Percentiles rank a stretch among this genome's conserved stretches.
Evolutionary conservation across 1,284 basidiomycete genomes (phyloP).

Genomic region (Mixia osmundae): DNA sequence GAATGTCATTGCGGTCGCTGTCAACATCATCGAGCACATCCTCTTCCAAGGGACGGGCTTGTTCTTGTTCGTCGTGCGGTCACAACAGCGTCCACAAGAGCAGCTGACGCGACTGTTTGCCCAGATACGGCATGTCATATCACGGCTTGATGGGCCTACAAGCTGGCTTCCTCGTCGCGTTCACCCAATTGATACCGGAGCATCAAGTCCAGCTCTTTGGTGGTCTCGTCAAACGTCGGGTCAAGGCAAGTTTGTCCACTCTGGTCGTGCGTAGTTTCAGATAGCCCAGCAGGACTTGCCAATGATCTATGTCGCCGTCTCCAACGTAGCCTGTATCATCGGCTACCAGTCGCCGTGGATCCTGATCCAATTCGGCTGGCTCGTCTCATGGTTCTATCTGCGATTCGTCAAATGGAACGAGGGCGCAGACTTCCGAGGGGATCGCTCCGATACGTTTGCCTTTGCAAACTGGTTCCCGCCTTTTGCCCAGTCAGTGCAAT

Average conservation of each 20-base stretch:
- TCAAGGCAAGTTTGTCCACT: slow-evolving; percentile 40
- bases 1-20: slow-evolving; percentile 61
- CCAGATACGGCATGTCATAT: slow-evolving; percentile 63
- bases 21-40: slow-evolving; percentile 57
- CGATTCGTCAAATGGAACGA: slow-evolving; percentile 84
- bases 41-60: slow-evolving; percentile 38
- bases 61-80: slow-evolving; percentile 37
- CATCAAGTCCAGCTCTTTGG: slow-evolving; percentile 87
- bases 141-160: slow-evolving; percentile 85
- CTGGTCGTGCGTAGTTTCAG: too few relatives aligned
- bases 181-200: slow-evolving; percentile 91
- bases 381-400: slow-evolving; percentile 80
- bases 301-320: slow-evolving; percentile 77
- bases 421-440: slow-evolving; percentile 36
- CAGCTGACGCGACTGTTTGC: background rate
- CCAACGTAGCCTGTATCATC: slow-evolving; percentile 63
- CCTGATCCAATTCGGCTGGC: slow-evolving; percentile 93
- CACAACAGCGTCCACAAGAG: background rate
- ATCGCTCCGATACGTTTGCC: slow-evolving; percentile 89
- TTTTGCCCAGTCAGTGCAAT: slow-evolving; percentile 45
- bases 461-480: slow-evolving; percentile 93
- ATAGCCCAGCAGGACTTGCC: slow-evolving; percentile 68
- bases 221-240: slow-evolving; percentile 45
- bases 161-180: slow-evolving; percentile 71
- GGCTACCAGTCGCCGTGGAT: slow-evolving; percentile 87